A percentile compares a stretch with the other conserved stretches of the same genome.
Conservation (phyloP, 1,139 yeast species). For the Yamadazyma dendronema region DNA sequence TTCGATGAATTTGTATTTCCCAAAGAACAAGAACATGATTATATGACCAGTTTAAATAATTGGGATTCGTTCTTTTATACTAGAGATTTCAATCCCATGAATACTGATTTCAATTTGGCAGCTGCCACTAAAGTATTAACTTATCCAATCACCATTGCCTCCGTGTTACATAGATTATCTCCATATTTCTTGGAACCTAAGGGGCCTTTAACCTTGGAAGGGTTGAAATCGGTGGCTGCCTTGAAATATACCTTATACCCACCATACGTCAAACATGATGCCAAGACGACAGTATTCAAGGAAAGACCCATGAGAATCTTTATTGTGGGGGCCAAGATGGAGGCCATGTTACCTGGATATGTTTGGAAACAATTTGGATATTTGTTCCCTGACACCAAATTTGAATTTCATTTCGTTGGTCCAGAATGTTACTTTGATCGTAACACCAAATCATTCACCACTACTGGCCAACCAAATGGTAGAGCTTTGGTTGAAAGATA, state of each 20-base stretch:
- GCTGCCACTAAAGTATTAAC: constrained; percentile 93
- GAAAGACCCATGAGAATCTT: constrained; percentile 90
- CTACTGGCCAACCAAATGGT: constrained; percentile 41
- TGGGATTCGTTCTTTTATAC: constrained; percentile 97
- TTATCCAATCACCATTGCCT: constrained; percentile 87
- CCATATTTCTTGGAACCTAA: constrained; percentile 80
- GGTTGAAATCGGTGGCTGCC: constrained; percentile 89
- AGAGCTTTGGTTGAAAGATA: constrained; percentile 70
- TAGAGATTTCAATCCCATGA: constrained; percentile 92
- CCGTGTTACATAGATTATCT: constrained; percentile 77
- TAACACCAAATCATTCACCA: constrained; percentile 35
- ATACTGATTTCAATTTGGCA: constrained; percentile 92
- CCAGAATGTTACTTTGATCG: constrained; percentile 85
- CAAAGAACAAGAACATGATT: constrained; percentile 72
- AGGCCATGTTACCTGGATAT: constrained; percentile 89
- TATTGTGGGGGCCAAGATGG: constrained; percentile 89
- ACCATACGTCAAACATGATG: constrained; percentile 49
- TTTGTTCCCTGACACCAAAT: constrained; percentile 75
- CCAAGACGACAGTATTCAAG: constrained; percentile 49
- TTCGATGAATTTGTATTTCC: constrained; percentile 97
- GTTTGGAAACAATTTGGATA: constrained; percentile 94
- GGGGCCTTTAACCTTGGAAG: constrained; percentile 89
- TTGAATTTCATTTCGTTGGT: constrained; percentile 90
- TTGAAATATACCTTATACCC: constrained; percentile 88
- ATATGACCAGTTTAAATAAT: constrained; percentile 70